phyloP scores from a whole-genome alignment of 352 stramenopile species.

The Pythium guiyangense region DNA sequence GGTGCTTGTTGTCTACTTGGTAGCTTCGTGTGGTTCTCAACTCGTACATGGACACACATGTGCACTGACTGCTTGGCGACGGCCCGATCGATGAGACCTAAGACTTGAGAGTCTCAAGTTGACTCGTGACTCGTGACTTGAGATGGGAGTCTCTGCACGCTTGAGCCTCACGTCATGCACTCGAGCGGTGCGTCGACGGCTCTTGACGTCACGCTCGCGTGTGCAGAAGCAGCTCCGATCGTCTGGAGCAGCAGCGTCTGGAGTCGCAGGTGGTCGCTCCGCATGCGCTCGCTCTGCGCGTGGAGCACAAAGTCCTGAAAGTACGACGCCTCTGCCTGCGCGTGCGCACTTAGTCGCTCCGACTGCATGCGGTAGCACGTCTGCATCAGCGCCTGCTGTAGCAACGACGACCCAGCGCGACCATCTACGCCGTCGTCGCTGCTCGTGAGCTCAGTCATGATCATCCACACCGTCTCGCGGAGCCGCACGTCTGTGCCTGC shows the following conservation, averaged over 20 bases:
- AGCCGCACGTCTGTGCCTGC: constrained; percentile 1
- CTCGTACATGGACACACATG: no score
- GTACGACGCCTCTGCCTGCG: not conserved
- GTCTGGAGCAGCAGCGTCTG: not conserved
- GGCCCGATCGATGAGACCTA: no score
- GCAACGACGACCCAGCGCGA: not conserved
- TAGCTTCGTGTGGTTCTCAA: no score
- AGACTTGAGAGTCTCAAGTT: no score
- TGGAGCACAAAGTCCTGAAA: constrained; percentile 11
- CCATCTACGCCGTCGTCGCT: not conserved
- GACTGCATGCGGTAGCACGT: not conserved
- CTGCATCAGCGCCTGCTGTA: not conserved
- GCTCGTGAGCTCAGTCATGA: not conserved
- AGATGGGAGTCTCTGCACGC: no score
- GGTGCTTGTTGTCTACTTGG: no score
- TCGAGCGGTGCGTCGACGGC: no score
- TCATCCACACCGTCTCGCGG: not conserved
- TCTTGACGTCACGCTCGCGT: no score
- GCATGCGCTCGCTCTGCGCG: no score
- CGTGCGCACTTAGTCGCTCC: not conserved
- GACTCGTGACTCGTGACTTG: no score
- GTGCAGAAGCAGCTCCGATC: not conserved
- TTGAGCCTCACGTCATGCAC: no score
- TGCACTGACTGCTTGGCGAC: no score
- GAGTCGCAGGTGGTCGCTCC: not conserved